Evolutionary conservation across 495 filamentous ascomycete genomes (phyloP), one percentile per base, ranked within the genome.

Genomic region (Jackrogersella multiformis): DNA sequence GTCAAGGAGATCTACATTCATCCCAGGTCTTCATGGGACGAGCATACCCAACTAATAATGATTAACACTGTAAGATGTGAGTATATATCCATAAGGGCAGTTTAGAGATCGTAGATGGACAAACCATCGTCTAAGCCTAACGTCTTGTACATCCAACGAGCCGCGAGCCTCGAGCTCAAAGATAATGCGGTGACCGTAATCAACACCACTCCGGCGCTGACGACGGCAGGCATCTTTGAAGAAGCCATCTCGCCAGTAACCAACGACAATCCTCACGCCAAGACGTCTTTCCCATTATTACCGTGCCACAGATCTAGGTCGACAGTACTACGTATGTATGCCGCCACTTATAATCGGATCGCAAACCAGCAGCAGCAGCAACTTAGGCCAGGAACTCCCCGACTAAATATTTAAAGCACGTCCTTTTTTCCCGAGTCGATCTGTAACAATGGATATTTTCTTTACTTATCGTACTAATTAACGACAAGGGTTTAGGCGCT

Each of bases 91-190:
- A 51, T 32, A 20, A 18, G 1, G 0, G 21, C 12, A n/a, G n/a
- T 49, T 65, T 24, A 16, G 26, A 26, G 16, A 28, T 9, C 2
- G 21, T 2, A 8, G 26, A 28, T 24, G 6, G 52, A 58, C 67
- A 18, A 52, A 73, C 70, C 61, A 61, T 73, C 70, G 20, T 73
- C 70, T 9, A 44, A 34, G 8, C 70, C 70, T 54, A 66, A 42
- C 20, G 58, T 66, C 59, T 61, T 60, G 41, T 54, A 26, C 45
- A 54, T 36, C 34, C 54, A 66, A 13, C 70, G 70, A 15, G 67
- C 61, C 28, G 35, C 35, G 6, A 64, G 36, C 32, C 66, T 66
- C 18, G 67, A 48, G 8, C 20, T 28, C 34, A 73, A 60, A 35
- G 57, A 51, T 18, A 73, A 1, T 23, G 56, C 58, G 5, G 70